Evolutionary conservation across 352 stramenopile genomes (phyloP), one percentile per base, ranked within the genome.

Genomic region (Pythium aphanidermatum): DNA sequence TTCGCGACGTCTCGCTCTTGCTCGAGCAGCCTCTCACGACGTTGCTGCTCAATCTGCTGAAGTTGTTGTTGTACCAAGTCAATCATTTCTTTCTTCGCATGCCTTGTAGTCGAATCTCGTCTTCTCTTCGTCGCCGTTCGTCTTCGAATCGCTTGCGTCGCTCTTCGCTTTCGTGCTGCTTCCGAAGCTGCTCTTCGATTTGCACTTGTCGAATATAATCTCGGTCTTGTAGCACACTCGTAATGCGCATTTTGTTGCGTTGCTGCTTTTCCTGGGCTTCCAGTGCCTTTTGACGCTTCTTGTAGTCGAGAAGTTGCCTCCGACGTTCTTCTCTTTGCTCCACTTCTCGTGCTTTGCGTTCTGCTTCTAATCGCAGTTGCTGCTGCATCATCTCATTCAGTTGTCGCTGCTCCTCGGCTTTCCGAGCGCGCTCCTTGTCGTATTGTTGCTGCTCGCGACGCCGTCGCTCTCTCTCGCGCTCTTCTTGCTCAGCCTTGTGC

Each of bases 241-340:
- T 63, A 33, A 90, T 79, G 5, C 75, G 68, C 39, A 80, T 69
- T 17, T 83, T 74, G 58, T 86, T 90, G 21, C 63, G 68, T 20
- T 74, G 55, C 37, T 88, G 76, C 43, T 84, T 90, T 5, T 84
- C 65, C 0, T 58, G 44, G 24, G 82, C 44, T 26, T 80, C 68
- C 2, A 53, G 41, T 0, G 70, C 68, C 36, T 74, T 84, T 12
- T 63, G 34, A 0, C 50, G 55, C 26, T 73, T 74, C 32, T 78
- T 68, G 6, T 50, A 38, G 23, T 83, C 70, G 6, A 79, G 61
- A 24, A 84, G 47, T 30, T 83, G 60, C 4, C 49, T 57, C 12
- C 77, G 52, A 5, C 39, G 53, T 7, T 65, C 64, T 14, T 92
- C 80, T 0, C 75, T 84, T 38, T 55, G 44, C 14, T 55, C 53